A percentile compares a stretch with the other conserved stretches of the same genome.
Conservation (phyloP, 495 filamentous ascomycete genomes). For the Hypoxylon trugodes region DNA sequence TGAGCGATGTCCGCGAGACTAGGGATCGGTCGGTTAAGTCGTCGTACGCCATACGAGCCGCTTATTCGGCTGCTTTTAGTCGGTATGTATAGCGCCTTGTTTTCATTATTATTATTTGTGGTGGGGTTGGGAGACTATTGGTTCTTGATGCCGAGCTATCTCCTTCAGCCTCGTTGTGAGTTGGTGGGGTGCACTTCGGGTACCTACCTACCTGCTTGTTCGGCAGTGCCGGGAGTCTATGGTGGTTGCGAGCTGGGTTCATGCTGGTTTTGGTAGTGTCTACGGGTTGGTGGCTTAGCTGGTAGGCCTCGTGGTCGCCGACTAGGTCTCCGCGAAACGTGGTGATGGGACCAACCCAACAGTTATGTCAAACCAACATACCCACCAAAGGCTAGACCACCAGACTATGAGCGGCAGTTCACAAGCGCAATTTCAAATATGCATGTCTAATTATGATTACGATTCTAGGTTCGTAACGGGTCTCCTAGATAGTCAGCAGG, state of each 20-base stretch:
- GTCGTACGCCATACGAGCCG: conserved; percentile 53
- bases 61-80: conserved; percentile 59
- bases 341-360: too few species aligned
- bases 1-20: conserved; percentile 67
- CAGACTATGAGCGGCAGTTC: conserved; percentile 5
- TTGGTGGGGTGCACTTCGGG: not conserved
- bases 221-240: conserved; percentile 1
- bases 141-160: not conserved
- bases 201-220: too few species aligned
- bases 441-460: conserved; percentile 4
- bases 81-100: conserved; percentile 47
- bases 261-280: conserved; percentile 7
- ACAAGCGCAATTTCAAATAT: conserved; percentile 3
- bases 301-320: not conserved
- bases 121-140: conserved; percentile 2
- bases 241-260: not conserved
- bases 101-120: conserved; percentile 6
- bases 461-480: conserved; percentile 95
- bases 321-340: not conserved
- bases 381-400: not conserved
- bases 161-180: conserved; percentile 18
- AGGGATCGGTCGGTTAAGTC: conserved; percentile 47
- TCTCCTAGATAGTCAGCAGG: conserved; percentile 78
- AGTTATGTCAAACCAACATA: too few species aligned
- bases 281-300: conserved; percentile 1